Conservation (phyloP, 2,329 filamentous ascomycete genomes). For the Zalaria obscura region DNA sequence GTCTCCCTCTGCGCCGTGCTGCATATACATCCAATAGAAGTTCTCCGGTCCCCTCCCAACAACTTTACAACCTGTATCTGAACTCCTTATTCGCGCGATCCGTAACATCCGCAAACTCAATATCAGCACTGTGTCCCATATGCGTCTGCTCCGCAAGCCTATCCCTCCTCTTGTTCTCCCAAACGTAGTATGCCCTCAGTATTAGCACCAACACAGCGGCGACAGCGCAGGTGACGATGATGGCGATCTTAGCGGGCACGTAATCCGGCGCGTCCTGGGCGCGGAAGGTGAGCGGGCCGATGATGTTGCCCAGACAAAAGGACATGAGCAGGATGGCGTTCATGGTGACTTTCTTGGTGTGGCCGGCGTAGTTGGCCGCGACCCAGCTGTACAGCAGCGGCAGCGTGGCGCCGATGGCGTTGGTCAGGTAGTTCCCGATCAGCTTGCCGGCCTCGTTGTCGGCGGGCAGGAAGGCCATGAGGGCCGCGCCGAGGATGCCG, state of each 20-base stretch:
- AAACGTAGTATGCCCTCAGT: conserved; percentile 37
- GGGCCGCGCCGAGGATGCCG: conserved; percentile 14
- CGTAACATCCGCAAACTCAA: conserved; percentile 13
- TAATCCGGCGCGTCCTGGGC: conserved; percentile 21
- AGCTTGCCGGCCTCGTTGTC: conserved; percentile 30
- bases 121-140: conserved; percentile 10
- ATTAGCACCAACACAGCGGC: conserved; percentile 25
- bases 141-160: conserved; percentile 10
- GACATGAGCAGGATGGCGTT: conserved; percentile 41
- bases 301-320: conserved; percentile 25
- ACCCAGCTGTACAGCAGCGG: conserved; percentile 24
- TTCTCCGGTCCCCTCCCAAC: no score
- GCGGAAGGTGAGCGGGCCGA: conserved; percentile 26
- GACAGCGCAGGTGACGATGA: conserved; percentile 21
- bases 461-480: conserved; percentile 16
- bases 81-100: conserved; percentile 17
- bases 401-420: conserved; percentile 22
- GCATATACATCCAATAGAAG: no score
- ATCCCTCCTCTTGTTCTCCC: conserved; percentile 25
- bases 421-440: conserved; percentile 25
- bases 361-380: conserved; percentile 45
- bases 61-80: conserved; percentile 6
- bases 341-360: conserved; percentile 55
- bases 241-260: conserved; percentile 28
- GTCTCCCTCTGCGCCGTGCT: no score